Percentiles rank a stretch among this genome's conserved stretches.
phyloP scores from a whole-genome alignment of 805 yeast species.

The Tetrapisispora nanseiensis region DNA sequence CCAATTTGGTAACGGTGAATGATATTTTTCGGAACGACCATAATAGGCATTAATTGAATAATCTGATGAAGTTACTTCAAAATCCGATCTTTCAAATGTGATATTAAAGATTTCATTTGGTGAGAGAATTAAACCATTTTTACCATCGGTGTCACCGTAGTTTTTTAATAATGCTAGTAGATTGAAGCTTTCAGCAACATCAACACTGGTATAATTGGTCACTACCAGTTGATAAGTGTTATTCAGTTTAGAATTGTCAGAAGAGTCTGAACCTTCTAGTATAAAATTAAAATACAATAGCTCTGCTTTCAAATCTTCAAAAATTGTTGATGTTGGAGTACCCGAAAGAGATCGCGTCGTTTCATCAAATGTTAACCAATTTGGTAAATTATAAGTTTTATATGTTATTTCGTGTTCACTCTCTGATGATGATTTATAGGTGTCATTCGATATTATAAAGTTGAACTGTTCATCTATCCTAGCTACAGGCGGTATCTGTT shows the following conservation, averaged over 20 bases:
- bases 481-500: slow-evolving; percentile 85
- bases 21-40: slow-evolving; percentile 62
- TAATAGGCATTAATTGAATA: slow-evolving; percentile 51
- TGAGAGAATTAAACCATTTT: slow-evolving; percentile 57
- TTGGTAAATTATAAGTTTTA: slow-evolving; percentile 50
- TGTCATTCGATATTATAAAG: slow-evolving; percentile 61
- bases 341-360: slow-evolving; percentile 56
- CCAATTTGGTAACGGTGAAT: slow-evolving; percentile 91
- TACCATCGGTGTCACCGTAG: slow-evolving; percentile 71
- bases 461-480: slow-evolving; percentile 50
- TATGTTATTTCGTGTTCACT: slow-evolving; percentile 39
- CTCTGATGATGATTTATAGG: slow-evolving; percentile 43
- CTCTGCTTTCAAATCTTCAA: slow-evolving; percentile 31
- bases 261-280: slow-evolving; percentile 53
- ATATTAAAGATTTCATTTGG: slow-evolving; percentile 64
- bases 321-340: slow-evolving; percentile 36
- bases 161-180: slow-evolving; percentile 42
- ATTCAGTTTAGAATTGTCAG: slow-evolving; percentile 38
- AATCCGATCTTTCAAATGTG: slow-evolving; percentile 52
- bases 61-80: slow-evolving; percentile 33
- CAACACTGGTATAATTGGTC: slow-evolving; percentile 41
- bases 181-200: slow-evolving; percentile 32
- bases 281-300: slow-evolving; percentile 40
- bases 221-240: slow-evolving; percentile 51
- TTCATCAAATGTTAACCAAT: slow-evolving; percentile 71